Base-by-base conservation (phyloP, 352 stramenopile species). In the Phytophthora crassamura region DNA sequence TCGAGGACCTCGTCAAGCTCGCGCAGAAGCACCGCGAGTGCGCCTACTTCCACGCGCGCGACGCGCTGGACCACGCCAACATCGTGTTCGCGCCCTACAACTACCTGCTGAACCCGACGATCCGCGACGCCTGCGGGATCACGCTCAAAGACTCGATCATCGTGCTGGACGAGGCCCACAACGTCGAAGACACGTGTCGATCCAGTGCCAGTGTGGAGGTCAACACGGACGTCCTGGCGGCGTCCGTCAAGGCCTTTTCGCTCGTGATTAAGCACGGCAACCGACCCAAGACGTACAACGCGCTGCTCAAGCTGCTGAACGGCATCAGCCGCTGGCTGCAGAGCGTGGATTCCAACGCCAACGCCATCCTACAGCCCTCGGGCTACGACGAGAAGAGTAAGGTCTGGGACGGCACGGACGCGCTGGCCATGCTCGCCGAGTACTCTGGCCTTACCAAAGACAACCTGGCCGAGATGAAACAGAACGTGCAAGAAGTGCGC, bases 81-180 rank as follows among this genome's bases (percentile, higher is more conserved):
- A 89, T 96, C 35, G 75, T 95, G 9, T 95, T 96, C 45, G 91
- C 82, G 33, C 89, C 89, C n/a, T 96, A 96, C 74, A 96, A 94
- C 61, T 96, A 96, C 62, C 55, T 96, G 28, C 60, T 96, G 35
- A 79, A 95, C 51, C 87, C 88, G 33, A 73, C 71, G 10, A 94
- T 96, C 53, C 86, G 89, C 11, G 69, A 77, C 5, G 75, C 89
- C 2, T 76, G 94, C 0, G 71, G 69, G 3, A 93, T 96, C 50
- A 80, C 66, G n/a, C 70, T 95, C 0, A 83, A 90, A 41, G 71
- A 91, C 52, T 65, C 86, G 4, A 92, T 96, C 40, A 66, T 96
- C 20, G 77, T 96, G 30, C 72, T 96, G 39, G 89, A 96, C 35
- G 89, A 96, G 53, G 89, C 88, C 3, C 89, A 96, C 60, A 96